Conservation (phyloP, 2,329 filamentous ascomycete species). For the Endothia cerciana region DNA sequence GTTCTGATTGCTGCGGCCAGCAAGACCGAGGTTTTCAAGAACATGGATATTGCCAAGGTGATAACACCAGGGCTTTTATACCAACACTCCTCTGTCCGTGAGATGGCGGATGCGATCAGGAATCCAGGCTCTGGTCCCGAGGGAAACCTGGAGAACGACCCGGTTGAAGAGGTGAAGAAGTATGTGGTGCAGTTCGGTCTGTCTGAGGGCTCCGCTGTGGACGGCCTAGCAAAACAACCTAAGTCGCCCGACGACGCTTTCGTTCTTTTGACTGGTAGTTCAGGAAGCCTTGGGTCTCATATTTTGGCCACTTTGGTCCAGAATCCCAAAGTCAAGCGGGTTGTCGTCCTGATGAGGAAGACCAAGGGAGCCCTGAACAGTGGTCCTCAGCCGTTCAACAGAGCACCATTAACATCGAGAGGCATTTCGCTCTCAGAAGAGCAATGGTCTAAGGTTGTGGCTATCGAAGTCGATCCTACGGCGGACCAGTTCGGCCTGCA, state of each 20-base stretch:
- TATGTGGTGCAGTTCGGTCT: neutral
- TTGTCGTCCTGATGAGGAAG: neutral
- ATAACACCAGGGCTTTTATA: neutral
- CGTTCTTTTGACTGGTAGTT: constrained; percentile 4
- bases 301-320: neutral
- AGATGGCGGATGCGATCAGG: neutral
- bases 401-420: neutral
- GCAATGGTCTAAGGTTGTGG: neutral
- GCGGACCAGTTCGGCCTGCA: neutral
- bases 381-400: neutral
- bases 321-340: neutral
- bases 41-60: neutral
- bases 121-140: neutral
- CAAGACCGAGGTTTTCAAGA: neutral
- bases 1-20: neutral
- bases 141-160: neutral
- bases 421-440: neutral
- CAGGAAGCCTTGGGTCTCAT: constrained; percentile 7
- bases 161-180: neutral
- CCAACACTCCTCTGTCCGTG: neutral
- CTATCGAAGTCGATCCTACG: neutral
- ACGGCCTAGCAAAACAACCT: neutral
- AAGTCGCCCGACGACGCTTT: neutral
- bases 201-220: neutral
- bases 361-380: neutral